Base-by-base conservation (phyloP, 352 stramenopile species). In the Salisapilia sapeloensis region DNA sequence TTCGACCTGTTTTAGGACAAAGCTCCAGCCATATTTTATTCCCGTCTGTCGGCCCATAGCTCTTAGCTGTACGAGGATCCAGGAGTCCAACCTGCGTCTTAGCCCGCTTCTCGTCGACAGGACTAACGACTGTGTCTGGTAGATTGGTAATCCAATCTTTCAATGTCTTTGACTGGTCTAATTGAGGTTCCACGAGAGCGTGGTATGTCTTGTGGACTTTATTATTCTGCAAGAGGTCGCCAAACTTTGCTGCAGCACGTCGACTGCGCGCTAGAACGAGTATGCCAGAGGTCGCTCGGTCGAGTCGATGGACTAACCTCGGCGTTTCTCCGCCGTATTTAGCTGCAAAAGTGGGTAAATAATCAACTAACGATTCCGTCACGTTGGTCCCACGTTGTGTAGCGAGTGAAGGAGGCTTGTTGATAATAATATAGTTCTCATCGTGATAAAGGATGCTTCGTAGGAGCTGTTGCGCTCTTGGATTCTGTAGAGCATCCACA, bases 351-450 rank as follows among this genome's bases (percentile, higher is more conserved):
- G 41, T 46, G 24, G 61, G 46, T 11, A 83, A 42, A 31, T 67
- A 78, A 18, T 32, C 38, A 0, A 46, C 48, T n/a, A 83, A 32
- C 10, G 54, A 77, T 14, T 58, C 39, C 0, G 38, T 48, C 23
- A 76, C 38, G 12, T 35, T 47, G 1, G 57, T 63, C 4, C 69
- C 64, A 15, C 65, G 54, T 46, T 77, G 17, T 6, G 80, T 62
- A 16, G 65, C 69, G 31, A 84, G 49, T 29, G 64, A 64, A n/a
- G 60, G 49, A 1, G 69, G 69, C 34, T 84, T 84, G 42, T 84
- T 53, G 14, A 84, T 52, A 28, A 76, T 41, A 31, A 80, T 27
- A 42, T 55, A 84, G 32, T 81, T 71, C 24, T 43, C 29, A 41
- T 84, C 57, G 14, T 44, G 26, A 42, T 70, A 62, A 30, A 72